These are phyloP conservation scores for Salix dunnii DNA, from an alignment of 345 rosid species.

Conservation along the genomic window DNA sequence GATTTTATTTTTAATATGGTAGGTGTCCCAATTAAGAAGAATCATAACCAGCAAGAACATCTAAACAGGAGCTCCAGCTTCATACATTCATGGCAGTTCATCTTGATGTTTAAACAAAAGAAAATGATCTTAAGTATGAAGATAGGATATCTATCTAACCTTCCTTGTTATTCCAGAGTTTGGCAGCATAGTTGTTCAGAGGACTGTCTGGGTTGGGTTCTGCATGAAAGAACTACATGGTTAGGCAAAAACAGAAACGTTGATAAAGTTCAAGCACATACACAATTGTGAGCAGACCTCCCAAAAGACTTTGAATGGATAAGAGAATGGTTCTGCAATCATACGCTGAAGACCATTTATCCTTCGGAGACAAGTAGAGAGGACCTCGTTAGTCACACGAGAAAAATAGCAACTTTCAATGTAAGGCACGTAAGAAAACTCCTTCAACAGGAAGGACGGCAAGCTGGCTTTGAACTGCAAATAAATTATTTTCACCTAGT, in stretches of 20 bases:
- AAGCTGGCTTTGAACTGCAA: background rate
- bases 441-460: background rate
- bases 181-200: slow-evolving; percentile 29
- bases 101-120: background rate
- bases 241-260: background rate
- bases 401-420: background rate
- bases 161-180: slow-evolving; percentile 23
- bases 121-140: background rate
- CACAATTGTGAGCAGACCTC: slow-evolving; percentile 15
- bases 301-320: slow-evolving; percentile 31
- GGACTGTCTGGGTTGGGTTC: slow-evolving; percentile 31
- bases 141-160: slow-evolving; percentile 14
- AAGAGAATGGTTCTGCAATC: slow-evolving; percentile 31
- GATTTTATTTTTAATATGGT: background rate
- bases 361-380: slow-evolving; percentile 10
- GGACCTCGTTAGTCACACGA: background rate
- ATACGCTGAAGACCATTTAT: slow-evolving; percentile 35
- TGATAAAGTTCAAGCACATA: background rate
- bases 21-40: background rate
- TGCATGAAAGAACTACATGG: background rate
- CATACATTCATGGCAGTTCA: background rate
- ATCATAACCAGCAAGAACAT: background rate
- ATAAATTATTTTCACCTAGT: background rate
- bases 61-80: background rate
- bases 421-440: background rate